phyloP scores from a whole-genome alignment of 2,329 filamentous ascomycete species.

The Talaromyces sp. region DNA sequence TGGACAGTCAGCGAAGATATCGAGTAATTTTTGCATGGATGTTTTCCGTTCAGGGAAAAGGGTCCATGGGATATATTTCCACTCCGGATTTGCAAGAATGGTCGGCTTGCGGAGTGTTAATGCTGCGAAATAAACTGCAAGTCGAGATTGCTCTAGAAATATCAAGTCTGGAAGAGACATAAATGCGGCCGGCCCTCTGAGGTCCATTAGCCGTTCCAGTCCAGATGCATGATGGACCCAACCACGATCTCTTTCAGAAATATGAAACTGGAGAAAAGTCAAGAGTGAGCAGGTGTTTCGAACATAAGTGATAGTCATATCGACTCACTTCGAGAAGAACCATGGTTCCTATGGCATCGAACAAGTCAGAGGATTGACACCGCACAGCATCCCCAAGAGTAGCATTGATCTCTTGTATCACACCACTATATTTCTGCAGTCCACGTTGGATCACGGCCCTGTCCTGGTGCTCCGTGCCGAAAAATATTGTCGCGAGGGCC shows the following conservation, averaged over 20 bases:
- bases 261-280: background rate
- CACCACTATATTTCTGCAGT: background rate
- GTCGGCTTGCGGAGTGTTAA: background rate
- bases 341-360: constrained; percentile 3
- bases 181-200: background rate
- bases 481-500: constrained; percentile 3
- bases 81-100: background rate
- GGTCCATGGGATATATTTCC: background rate
- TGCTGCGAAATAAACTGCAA: background rate
- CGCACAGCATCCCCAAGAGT: background rate
- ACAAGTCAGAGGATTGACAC: background rate
- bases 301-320: background rate
- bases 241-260: constrained; percentile 1
- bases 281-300: background rate
- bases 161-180: constrained; percentile 1
- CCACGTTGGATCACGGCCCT: background rate
- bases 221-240: background rate
- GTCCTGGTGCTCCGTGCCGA: constrained; percentile 2
- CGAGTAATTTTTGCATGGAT: constrained; percentile 1
- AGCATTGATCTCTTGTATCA: constrained; percentile 1
- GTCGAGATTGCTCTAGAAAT: constrained; percentile 1
- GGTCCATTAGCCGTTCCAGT: constrained; percentile 1
- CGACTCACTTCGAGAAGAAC: background rate
- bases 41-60: background rate
- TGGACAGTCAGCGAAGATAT: constrained; percentile 1